Conservation (phyloP, 495 filamentous ascomycete species). For the Hypoxylon subgilvum region DNA sequence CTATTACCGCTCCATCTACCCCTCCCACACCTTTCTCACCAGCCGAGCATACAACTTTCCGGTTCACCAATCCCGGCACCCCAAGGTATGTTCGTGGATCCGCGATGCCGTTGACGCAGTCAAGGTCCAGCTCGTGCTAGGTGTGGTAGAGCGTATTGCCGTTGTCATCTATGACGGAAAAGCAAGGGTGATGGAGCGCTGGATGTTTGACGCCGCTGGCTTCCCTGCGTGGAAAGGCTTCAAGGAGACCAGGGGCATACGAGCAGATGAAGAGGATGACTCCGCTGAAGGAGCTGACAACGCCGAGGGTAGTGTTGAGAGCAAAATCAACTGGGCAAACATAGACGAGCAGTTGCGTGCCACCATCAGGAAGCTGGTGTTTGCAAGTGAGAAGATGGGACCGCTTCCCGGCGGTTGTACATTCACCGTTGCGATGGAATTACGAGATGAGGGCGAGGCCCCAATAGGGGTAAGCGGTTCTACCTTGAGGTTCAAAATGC, state of each 20-base stretch:
- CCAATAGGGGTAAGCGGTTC: conserved; percentile 68
- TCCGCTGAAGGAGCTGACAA: conserved; percentile 1
- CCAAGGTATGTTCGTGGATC: conserved; percentile 90
- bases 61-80: conserved; percentile 87
- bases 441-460: conserved; percentile 72
- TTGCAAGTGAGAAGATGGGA: conserved; percentile 63
- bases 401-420: conserved; percentile 77
- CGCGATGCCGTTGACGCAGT: conserved; percentile 80
- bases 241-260: conserved; percentile 8
- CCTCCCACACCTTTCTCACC: conserved; percentile 76
- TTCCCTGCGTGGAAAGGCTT: conserved; percentile 70
- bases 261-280: conserved; percentile 30
- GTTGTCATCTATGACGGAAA: conserved; percentile 70
- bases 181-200: conserved; percentile 71
- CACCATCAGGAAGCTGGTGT: conserved; percentile 57
- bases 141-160: conserved; percentile 68
- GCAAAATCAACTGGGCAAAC: conserved; percentile 47
- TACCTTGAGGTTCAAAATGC: not conserved
- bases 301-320: conserved; percentile 15
- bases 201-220: conserved; percentile 77
- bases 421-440: conserved; percentile 86
- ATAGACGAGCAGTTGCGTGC: conserved; percentile 58
- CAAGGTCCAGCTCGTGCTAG: conserved; percentile 73
- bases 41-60: conserved; percentile 87
- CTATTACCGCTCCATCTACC: conserved; percentile 85